These are phyloP conservation scores for Raffaelea deltoideospora DNA, from an alignment of 2,329 filamentous ascomycete genomes.

Conservation along the genomic window DNA sequence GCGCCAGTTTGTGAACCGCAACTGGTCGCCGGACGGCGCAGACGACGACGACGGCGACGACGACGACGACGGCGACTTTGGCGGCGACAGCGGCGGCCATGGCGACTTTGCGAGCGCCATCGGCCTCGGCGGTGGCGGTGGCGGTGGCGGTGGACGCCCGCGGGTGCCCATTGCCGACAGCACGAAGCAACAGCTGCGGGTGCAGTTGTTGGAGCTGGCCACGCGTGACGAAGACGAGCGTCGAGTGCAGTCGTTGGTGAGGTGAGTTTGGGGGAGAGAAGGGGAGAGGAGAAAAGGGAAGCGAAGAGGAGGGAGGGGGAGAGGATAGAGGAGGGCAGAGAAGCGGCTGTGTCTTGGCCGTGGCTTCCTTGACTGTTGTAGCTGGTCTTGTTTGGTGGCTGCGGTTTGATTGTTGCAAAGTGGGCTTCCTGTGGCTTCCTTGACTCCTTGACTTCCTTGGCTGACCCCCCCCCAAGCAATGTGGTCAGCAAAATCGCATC, in stretches of 20 bases:
- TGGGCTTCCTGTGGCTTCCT: too few relatives aligned
- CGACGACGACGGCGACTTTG: slow-evolving; percentile 9
- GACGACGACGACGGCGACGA: slow-evolving; percentile 60
- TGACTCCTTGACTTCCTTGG: too few relatives aligned
- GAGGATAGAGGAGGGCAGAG: too few relatives aligned
- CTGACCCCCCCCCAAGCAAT: slow-evolving; percentile 30
- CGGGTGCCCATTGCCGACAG: slow-evolving; percentile 55
- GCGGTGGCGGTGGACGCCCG: slow-evolving; percentile 27
- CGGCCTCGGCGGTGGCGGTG: slow-evolving; percentile 56
- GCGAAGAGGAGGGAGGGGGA: too few relatives aligned
- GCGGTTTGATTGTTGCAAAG: too few relatives aligned
- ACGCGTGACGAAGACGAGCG: slow-evolving; percentile 60
- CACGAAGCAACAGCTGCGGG: slow-evolving; percentile 58
- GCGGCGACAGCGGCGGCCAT: too few relatives aligned
- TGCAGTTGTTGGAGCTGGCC: slow-evolving; percentile 61
- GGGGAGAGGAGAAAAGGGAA: too few relatives aligned
- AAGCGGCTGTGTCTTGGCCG: too few relatives aligned
- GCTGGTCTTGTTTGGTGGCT: background rate
- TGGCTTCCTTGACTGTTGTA: too few relatives aligned
- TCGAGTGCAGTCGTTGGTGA: slow-evolving; percentile 79
- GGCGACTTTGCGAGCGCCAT: too few relatives aligned
- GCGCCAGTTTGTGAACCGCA: slow-evolving; percentile 67
- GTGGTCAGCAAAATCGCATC: slow-evolving; percentile 88
- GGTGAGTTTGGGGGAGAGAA: too few relatives aligned
- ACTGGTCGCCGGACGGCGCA: slow-evolving; percentile 67